Conservation (phyloP, 257 asterid genomes). For the Nemophila menziesii region DNA sequence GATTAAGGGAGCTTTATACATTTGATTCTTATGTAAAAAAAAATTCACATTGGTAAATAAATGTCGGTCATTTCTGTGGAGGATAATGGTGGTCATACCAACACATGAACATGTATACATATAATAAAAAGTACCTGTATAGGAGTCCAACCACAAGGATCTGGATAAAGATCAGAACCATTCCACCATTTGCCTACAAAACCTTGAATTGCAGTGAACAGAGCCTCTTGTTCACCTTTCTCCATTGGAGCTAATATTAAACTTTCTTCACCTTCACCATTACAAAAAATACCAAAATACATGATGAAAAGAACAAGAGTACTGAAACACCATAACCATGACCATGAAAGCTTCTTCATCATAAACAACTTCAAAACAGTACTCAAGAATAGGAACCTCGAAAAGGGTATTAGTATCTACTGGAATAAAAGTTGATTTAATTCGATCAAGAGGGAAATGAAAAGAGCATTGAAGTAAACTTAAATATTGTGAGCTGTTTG, state of each 20-base stretch:
- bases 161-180: conserved; percentile 97
- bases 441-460: too few species aligned
- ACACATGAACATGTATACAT: not conserved
- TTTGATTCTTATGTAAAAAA: too few species aligned
- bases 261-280: conserved; percentile 40
- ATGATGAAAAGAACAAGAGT: conserved; percentile 20
- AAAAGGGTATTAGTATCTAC: too few species aligned
- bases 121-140: conserved; percentile 39
- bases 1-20: too few species aligned
- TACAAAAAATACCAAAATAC: conserved; percentile 25
- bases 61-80: too few species aligned
- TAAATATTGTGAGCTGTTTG: too few species aligned
- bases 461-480: too few species aligned
- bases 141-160: conserved; percentile 99
- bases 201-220: conserved; percentile 79
- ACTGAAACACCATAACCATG: conserved; percentile 13
- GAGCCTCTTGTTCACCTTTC: conserved; percentile 50
- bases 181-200: conserved; percentile 96
- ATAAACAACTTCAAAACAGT: not conserved
- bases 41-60: too few species aligned
- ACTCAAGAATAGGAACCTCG: not conserved
- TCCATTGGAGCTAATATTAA: conserved; percentile 61
- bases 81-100: not conserved
- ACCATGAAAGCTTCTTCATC: conserved; percentile 27
- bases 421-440: too few species aligned